Evolutionary conservation across 139 green algal genomes (phyloP), one percentile per base, ranked within the genome.

Genomic region (Dunaliella sp.): DNA sequence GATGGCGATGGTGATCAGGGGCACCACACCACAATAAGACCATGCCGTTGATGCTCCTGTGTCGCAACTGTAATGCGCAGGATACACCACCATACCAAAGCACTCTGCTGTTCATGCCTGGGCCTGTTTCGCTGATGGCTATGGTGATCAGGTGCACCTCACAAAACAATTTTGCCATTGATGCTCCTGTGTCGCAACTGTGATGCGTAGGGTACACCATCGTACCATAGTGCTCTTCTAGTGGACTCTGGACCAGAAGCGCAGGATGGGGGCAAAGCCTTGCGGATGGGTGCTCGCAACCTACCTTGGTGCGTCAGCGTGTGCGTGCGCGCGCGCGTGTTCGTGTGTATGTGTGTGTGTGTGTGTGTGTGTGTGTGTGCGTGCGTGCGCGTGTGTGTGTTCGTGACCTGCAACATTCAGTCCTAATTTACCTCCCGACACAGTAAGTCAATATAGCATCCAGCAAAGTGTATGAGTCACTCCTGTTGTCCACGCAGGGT

Each of bases 221-320:
- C 59, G 84, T 36, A 21, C 38, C 85, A 36, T 3, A 77, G n/a
- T 37, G 84, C 38, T 1, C 33, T 72, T 80, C 85, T 88, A 30
- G 77, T 84, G 74, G 85, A 76, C 33, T 32, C 38, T 36, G 83
- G 24, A 31, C 80, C 89, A 28, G 58, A 72, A 28, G 85, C 36
- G n/a, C 0, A 73, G 2, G 73, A 86, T 32, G 85, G 89, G 58
- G 93, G 90, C 7, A 81, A 87, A 30, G 21, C 83, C 26, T 57
- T 96, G 65, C 86, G 90, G 33, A 83, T 80, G 25, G 86, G 85
- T 0, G 87, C 86, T 1, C n/a, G 85, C 38, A 97, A 98, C 80
- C 80, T 98, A 36, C 85, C 90, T 0, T 93, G 90, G 48, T 65
- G 16, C n/a, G n/a, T n/a, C n/a, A n/a, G n/a, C n/a, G n/a, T n/a